Evolutionary conservation across 2,329 filamentous ascomycete genomes (phyloP).

Genomic region (Metarhizium anisopliae): DNA sequence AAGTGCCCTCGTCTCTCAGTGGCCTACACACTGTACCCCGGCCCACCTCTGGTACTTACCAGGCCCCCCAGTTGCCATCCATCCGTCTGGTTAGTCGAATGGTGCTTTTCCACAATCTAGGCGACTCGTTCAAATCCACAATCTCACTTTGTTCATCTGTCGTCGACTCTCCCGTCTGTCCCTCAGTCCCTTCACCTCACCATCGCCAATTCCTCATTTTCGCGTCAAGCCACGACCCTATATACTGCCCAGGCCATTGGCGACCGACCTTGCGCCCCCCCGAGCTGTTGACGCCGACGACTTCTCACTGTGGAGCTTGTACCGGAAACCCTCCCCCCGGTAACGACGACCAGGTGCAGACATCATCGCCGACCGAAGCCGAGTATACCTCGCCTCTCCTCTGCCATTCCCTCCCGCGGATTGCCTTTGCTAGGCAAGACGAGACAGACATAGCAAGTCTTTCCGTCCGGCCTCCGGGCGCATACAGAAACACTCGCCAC

Average conservation of each 20-base stretch:
- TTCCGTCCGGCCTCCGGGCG: background rate
- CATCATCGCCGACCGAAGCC: background rate
- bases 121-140: background rate
- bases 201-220: background rate
- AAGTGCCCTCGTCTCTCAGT: background rate
- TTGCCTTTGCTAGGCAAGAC: background rate
- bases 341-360: background rate
- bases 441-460: background rate
- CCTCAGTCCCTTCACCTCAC: background rate
- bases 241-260: background rate
- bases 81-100: no score
- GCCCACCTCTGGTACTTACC: conserved; percentile 6
- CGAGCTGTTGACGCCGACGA: conserved; percentile 2
- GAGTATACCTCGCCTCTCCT: background rate
- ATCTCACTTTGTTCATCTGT: background rate
- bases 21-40: conserved; percentile 1
- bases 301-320: conserved; percentile 1
- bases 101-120: background rate
- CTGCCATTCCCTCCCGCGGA: background rate
- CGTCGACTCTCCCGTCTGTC: background rate
- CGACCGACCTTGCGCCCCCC: background rate
- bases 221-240: background rate
- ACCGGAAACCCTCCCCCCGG: no score
- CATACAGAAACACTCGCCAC: background rate
- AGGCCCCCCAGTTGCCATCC: background rate